Conservation (phyloP, 2,329 filamentous ascomycete genomes). For the Neofusicoccum kwambonambiense region DNA sequence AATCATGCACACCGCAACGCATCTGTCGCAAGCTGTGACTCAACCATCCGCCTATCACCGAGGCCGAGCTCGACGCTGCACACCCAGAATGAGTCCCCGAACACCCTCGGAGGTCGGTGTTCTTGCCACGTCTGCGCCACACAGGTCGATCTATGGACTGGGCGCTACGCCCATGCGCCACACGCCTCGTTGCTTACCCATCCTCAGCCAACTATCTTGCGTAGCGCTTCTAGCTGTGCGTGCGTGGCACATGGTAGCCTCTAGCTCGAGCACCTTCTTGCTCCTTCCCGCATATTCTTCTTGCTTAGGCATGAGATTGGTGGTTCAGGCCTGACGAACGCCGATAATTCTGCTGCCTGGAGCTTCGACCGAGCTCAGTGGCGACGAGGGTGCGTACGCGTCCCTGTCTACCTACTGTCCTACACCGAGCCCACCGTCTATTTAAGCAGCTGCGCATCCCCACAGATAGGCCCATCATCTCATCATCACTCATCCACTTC, state of each 20-base stretch:
- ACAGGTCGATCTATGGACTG: not conserved
- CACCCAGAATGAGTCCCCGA: not conserved
- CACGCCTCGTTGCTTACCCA: not conserved
- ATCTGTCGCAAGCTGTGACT: not conserved
- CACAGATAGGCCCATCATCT: not conserved
- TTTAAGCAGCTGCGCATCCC: not conserved
- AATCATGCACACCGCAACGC: not conserved
- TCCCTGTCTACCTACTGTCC: conserved; percentile 11
- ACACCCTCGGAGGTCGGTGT: not conserved
- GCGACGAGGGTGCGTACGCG: conserved; percentile 13
- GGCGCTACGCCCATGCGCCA: not conserved
- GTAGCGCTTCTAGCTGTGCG: not conserved
- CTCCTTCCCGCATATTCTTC: conserved; percentile 10
- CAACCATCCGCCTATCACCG: not conserved
- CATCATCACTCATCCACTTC: conserved; percentile 3
- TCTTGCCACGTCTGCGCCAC: conserved; percentile 10
- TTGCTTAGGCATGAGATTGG: conserved; percentile 4
- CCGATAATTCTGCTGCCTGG: conserved; percentile 10
- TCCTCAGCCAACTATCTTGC: conserved; percentile 1
- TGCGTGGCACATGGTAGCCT: conserved; percentile 13
- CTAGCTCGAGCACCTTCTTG: conserved; percentile 3
- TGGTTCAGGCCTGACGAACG: not conserved
- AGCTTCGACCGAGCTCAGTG: not conserved
- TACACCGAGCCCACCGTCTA: not conserved
- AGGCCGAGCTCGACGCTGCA: not conserved